phyloP scores from a whole-genome alignment of 169 alveolate species.

The Eimeria necatrix region DNA sequence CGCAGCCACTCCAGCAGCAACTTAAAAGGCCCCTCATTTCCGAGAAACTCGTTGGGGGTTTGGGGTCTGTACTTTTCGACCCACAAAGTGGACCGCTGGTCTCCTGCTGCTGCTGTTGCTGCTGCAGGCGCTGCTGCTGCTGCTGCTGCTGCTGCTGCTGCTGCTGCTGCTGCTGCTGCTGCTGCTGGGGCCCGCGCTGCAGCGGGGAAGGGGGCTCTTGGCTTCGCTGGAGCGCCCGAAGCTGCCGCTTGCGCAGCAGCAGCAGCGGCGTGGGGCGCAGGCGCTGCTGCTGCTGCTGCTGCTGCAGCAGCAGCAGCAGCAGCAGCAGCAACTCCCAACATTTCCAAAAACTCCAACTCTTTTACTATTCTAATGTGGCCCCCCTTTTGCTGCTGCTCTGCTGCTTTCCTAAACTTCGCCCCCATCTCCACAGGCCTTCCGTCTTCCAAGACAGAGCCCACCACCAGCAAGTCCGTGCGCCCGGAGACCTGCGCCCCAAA shows the following conservation, averaged over 20 bases:
- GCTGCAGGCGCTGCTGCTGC: conserved; percentile 19
- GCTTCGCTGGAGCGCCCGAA: too few species aligned
- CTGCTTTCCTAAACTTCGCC: conserved; percentile 90
- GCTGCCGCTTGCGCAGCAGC: conserved; percentile 34
- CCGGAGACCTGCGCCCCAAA: conserved; percentile 64
- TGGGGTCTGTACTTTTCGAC: conserved; percentile 97
- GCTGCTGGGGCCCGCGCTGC: too few species aligned
- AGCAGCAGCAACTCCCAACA: conserved; percentile 78
- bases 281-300: conserved; percentile 64
- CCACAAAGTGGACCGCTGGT: conserved; percentile 87
- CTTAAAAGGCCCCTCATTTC: conserved; percentile 92
- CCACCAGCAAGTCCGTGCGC: conserved; percentile 89
- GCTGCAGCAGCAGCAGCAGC: conserved; percentile 57
- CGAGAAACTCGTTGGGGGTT: conserved; percentile 93
- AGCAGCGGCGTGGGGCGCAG: conserved; percentile 68
- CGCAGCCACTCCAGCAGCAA: conserved; percentile 95
- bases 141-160: not conserved
- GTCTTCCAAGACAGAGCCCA: conserved; percentile 96
- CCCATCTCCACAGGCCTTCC: conserved; percentile 96
- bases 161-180: too few species aligned
- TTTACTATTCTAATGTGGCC: conserved; percentile 86
- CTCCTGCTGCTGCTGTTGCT: conserved; percentile 45
- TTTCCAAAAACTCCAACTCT: conserved; percentile 89
- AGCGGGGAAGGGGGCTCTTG: too few species aligned
- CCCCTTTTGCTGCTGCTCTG: conserved; percentile 73